phyloP scores from a whole-genome alignment of 2,329 filamentous ascomycete genomes.

The Colletotrichum melonis region DNA sequence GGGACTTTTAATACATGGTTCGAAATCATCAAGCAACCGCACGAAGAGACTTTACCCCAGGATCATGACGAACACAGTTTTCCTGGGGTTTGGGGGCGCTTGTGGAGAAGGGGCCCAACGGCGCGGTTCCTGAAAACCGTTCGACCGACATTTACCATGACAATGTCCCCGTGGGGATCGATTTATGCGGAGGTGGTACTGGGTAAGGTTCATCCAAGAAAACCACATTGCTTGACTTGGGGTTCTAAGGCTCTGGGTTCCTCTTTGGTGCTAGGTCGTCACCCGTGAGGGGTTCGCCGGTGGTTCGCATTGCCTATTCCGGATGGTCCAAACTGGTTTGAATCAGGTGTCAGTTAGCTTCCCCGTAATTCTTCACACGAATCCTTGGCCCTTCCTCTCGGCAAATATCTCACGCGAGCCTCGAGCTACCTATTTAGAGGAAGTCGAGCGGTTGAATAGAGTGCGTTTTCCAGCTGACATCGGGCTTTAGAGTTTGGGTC shows the following conservation, averaged over 20 bases:
- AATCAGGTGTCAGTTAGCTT: neutral
- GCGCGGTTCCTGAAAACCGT: neutral
- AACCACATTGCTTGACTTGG: neutral
- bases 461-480: neutral
- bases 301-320: constrained; percentile 20
- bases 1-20: neutral
- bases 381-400: neutral
- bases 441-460: neutral
- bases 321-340: neutral
- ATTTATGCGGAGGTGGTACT: constrained; percentile 16
- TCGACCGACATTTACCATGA: neutral
- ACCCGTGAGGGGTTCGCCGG: neutral
- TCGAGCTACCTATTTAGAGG: constrained; percentile 8
- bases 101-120: neutral
- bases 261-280: neutral
- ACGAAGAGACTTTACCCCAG: neutral
- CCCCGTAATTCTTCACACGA: neutral
- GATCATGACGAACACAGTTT: neutral
- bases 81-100: neutral
- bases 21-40: neutral
- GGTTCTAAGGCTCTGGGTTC: constrained; percentile 17
- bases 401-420: neutral
- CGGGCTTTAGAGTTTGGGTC: neutral
- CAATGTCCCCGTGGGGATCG: constrained; percentile 19
- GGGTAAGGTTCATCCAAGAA: constrained; percentile 1